phyloP scores from a whole-genome alignment of 2,329 filamentous ascomycete species.

The Scedosporium apiospermum region DNA sequence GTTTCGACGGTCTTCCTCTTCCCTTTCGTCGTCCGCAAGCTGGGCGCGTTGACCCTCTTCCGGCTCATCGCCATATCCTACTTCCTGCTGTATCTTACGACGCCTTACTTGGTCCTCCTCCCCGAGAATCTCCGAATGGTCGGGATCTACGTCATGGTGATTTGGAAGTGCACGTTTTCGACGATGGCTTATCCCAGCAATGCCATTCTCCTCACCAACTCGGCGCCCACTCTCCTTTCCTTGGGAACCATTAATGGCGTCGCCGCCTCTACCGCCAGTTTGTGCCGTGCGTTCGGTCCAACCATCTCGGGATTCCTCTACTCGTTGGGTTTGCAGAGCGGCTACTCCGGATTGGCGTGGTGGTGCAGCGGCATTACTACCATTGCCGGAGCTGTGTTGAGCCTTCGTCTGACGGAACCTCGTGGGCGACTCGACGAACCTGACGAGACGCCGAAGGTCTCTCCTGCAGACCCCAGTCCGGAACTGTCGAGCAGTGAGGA shows the following conservation, averaged over 20 bases:
- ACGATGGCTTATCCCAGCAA: slow-evolving; percentile 87
- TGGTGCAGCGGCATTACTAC: slow-evolving; percentile 80
- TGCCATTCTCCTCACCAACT: slow-evolving; percentile 80
- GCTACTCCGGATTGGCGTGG: slow-evolving; percentile 86
- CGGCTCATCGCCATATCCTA: slow-evolving; percentile 72
- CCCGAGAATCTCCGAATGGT: slow-evolving; percentile 61
- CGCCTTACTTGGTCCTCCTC: slow-evolving; percentile 81
- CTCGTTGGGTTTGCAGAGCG: slow-evolving; percentile 65
- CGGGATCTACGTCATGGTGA: slow-evolving; percentile 66
- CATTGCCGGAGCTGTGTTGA: slow-evolving; percentile 62
- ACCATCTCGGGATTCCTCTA: slow-evolving; percentile 82
- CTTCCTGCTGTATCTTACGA: slow-evolving; percentile 77
- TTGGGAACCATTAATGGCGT: slow-evolving; percentile 90
- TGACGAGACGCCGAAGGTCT: background rate
- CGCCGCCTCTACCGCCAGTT: slow-evolving; percentile 80
- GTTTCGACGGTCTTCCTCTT: slow-evolving; percentile 78
- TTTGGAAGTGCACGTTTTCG: slow-evolving; percentile 90
- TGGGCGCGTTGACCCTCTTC: slow-evolving; percentile 77
- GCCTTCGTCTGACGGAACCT: slow-evolving; percentile 64
- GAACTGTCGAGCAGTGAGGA: background rate
- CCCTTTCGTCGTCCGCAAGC: slow-evolving; percentile 61
- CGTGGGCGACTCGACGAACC: slow-evolving; percentile 21
- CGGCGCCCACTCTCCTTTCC: slow-evolving; percentile 72
- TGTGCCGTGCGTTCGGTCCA: slow-evolving; percentile 81
- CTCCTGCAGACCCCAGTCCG: background rate